These are phyloP conservation scores for Cryptococcus maquisensis DNA, from an alignment of 1,284 basidiomycete species.

Conservation along the genomic window DNA sequence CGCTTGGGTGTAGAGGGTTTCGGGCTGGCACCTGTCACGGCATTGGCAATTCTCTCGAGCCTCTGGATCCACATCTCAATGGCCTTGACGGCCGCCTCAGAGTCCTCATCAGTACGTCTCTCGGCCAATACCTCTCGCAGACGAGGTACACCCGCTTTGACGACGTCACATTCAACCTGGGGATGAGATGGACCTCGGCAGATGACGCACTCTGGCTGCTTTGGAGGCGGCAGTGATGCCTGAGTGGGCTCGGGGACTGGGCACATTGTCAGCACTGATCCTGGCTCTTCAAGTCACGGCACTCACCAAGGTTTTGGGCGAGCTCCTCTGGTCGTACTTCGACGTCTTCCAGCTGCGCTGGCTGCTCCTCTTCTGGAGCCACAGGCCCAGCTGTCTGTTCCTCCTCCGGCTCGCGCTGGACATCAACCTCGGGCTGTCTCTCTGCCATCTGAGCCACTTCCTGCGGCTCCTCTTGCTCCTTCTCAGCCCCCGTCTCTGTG, in stretches of 20 bases:
- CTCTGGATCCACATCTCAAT: constrained; percentile 32
- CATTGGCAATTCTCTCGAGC: constrained; percentile 13
- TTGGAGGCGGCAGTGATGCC: no score
- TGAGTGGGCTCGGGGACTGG: no score
- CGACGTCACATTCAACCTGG: constrained; percentile 31
- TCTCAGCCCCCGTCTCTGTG: not conserved
- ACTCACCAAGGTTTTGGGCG: not conserved
- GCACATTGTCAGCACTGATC: no score
- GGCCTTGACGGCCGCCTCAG: constrained; percentile 13
- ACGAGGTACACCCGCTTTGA: constrained; percentile 20
- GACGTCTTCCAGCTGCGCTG: no score
- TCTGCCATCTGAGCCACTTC: not conserved
- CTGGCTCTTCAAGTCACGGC: no score
- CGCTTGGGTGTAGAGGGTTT: no score
- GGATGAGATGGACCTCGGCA: constrained; percentile 21
- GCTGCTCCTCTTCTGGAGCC: no score
- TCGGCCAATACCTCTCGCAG: constrained; percentile 16
- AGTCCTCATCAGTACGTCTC: constrained; percentile 10
- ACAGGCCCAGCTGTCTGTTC: not conserved
- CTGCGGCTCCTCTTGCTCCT: not conserved
- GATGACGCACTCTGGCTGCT: constrained; percentile 15
- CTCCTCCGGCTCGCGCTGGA: not conserved
- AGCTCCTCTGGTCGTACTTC: not conserved
- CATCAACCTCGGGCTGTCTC: not conserved
- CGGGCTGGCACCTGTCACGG: constrained; percentile 13